phyloP scores from a whole-genome alignment of 106 monocot genomes.

The Dioscorea alata region DNA sequence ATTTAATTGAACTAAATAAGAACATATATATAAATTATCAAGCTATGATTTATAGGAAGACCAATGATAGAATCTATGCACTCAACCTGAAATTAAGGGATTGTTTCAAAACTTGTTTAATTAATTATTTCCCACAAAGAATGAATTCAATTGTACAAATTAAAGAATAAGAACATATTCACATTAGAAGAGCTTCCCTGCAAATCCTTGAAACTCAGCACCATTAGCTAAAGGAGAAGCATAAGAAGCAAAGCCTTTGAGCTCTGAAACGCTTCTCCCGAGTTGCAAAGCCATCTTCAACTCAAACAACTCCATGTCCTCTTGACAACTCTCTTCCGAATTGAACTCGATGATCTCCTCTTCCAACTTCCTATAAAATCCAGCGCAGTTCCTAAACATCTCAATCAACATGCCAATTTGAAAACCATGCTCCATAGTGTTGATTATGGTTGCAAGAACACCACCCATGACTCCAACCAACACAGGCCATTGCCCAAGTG shows the following conservation, averaged over 20 bases:
- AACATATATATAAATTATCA: too few relatives aligned
- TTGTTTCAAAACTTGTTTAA: too few relatives aligned
- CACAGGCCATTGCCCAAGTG: slow-evolving; percentile 18
- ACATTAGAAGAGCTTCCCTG: slow-evolving; percentile 67
- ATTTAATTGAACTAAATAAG: too few relatives aligned
- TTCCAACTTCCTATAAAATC: slow-evolving; percentile 46
- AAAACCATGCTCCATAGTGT: slow-evolving; percentile 71
- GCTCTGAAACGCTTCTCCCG: slow-evolving; percentile 54
- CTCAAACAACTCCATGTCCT: slow-evolving; percentile 66
- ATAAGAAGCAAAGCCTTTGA: slow-evolving; percentile 32
- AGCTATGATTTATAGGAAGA: too few relatives aligned
- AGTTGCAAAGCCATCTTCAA: slow-evolving; percentile 67
- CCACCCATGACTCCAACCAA: slow-evolving; percentile 42
- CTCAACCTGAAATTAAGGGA: too few relatives aligned
- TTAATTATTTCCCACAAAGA: too few relatives aligned
- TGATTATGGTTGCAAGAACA: slow-evolving; percentile 49
- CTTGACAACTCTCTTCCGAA: slow-evolving; percentile 41
- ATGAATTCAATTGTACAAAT: too few relatives aligned
- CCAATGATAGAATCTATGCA: too few relatives aligned
- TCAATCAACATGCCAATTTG: slow-evolving; percentile 89
- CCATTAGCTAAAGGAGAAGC: slow-evolving; percentile 17
- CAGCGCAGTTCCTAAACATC: slow-evolving; percentile 57
- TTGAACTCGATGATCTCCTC: slow-evolving; percentile 59
- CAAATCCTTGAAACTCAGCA: slow-evolving; percentile 42
- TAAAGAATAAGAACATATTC: too few relatives aligned